These are phyloP conservation scores for Rhododendron henanense DNA, from an alignment of 148 eudicot genomes.

Conservation along the genomic window DNA sequence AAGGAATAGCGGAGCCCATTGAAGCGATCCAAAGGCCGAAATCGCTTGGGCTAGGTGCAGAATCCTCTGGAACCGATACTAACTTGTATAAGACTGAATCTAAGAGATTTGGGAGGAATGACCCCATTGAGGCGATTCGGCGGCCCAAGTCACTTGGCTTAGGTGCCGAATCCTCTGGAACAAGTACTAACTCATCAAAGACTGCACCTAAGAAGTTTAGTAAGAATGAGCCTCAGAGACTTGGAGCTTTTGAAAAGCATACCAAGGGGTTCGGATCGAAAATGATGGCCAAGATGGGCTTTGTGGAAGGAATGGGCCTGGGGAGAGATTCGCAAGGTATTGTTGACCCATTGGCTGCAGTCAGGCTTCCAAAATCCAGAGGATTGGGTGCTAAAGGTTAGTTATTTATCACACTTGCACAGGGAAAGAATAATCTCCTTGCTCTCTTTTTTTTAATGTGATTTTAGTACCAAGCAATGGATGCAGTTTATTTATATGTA, in stretches of 20 bases:
- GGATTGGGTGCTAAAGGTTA: slow-evolving; percentile 73
- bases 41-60: slow-evolving; percentile 83
- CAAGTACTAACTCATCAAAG: slow-evolving; percentile 7
- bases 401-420: not conserved
- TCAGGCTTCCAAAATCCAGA: slow-evolving; percentile 71
- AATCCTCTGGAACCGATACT: slow-evolving; percentile 36
- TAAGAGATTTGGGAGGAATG: slow-evolving; percentile 20
- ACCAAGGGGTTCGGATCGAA: slow-evolving; percentile 96
- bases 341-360: slow-evolving; percentile 63
- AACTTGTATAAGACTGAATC: slow-evolving; percentile 9
- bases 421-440: not conserved
- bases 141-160: slow-evolving; percentile 87
- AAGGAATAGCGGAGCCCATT: slow-evolving; percentile 72
- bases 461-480: not conserved
- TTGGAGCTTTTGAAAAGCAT: slow-evolving; percentile 81
- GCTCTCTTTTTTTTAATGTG: not conserved
- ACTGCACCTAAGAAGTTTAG: slow-evolving; percentile 13
- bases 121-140: slow-evolving; percentile 55
- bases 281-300: slow-evolving; percentile 98
- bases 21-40: slow-evolving; percentile 78
- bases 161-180: slow-evolving; percentile 55
- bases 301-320: slow-evolving; percentile 75
- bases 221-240: slow-evolving; percentile 20
- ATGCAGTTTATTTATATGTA: not conserved
- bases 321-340: slow-evolving; percentile 91